Evolutionary conservation across 306 rosid species (phyloP), one percentile per base, ranked within the genome.

Genomic region (Oxytropis ochrocephala): DNA sequence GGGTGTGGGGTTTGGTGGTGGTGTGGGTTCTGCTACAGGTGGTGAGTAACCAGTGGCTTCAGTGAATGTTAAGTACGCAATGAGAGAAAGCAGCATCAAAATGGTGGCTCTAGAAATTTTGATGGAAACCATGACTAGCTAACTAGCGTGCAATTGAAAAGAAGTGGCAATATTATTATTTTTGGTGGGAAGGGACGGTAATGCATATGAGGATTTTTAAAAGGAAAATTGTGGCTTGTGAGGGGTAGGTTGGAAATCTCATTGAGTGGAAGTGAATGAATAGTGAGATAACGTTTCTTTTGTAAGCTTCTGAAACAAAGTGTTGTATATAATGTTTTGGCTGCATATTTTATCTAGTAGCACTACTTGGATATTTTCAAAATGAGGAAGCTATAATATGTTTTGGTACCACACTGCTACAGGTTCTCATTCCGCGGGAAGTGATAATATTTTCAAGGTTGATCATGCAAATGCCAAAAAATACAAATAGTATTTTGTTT

Each of bases 251-350:
- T 47, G 73, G 70, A 47, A 75, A 72, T 61, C 55, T 17, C 72
- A 83, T 75, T 74, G 85, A 64, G 87, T 78, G 89, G 82, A 83
- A 83, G 86, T 36, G 85, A 68, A 43, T 8, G 67, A 64, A 80
- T 39, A 24, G 50, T 51, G 52, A 38, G 89, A 81, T 87, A 83
- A 66, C 41, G 78, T 54, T 71, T 78, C 54, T 69, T 84, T 86
- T 85, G 87, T 79, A 78, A 14, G 81, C 43, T 81, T 78, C 9
- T 63, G 78, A 55, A 19, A 10, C 1, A 44, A 50, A 67, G 16
- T 51, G 70, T 36, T 44, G 64, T 24, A n/a, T n/a, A n/a, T n/a
- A 33, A 16, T 35, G 12, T 58, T 51, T 62, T 52, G 13, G 69
- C 17, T 50, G 49, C 3, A 24, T 1, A 58, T 59, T 32, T 50